Conservation (phyloP, 2,329 filamentous ascomycete genomes). For the Pseudocercospora crystallina region DNA sequence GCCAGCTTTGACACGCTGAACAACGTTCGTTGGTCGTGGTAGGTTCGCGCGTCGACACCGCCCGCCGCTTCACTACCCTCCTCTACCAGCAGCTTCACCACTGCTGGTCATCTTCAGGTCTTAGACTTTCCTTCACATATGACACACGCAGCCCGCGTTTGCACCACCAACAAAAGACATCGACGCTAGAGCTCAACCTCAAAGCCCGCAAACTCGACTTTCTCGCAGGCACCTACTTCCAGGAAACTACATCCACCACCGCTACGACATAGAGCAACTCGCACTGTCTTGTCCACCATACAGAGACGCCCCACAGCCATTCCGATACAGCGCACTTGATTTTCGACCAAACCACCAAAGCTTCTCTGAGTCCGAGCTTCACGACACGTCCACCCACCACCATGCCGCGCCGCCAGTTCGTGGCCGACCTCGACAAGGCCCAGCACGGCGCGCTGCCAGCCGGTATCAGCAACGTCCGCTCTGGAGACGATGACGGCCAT, state of each 20-base stretch:
- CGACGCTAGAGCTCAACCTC: not conserved
- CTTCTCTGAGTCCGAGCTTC: too few species aligned
- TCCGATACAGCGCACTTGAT: too few species aligned
- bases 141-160: too few species aligned
- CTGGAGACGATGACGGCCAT: conserved; percentile 70
- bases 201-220: too few species aligned
- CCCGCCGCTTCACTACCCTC: not conserved
- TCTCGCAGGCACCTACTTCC: not conserved
- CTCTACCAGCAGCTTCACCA: not conserved
- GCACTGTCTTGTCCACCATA: not conserved
- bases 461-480: conserved; percentile 56
- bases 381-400: conserved; percentile 10
- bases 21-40: too few species aligned
- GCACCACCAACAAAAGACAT: too few species aligned
- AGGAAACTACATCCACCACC: not conserved
- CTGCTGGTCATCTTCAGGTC: too few species aligned
- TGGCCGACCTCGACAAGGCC: conserved; percentile 55
- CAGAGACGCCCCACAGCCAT: too few species aligned
- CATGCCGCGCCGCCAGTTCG: conserved; percentile 69
- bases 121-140: too few species aligned
- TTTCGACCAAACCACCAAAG: too few species aligned
- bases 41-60: not conserved
- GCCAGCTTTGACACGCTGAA: too few species aligned
- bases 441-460: conserved; percentile 40
- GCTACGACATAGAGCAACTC: not conserved